Base-by-base conservation (phyloP, 768 basidiomycete species). In the Stropharia rugosoannulata region DNA sequence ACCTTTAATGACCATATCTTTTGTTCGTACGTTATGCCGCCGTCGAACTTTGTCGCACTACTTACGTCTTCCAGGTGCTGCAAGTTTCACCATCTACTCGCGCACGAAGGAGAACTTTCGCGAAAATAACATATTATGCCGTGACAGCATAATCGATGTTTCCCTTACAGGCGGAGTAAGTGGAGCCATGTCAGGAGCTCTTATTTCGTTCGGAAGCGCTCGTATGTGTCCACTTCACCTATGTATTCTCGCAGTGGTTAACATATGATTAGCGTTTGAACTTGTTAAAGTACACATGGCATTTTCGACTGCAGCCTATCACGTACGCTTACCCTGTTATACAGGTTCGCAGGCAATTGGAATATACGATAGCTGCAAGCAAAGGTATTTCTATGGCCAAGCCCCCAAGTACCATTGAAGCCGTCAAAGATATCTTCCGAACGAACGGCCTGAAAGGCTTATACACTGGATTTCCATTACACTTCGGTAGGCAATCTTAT, bases 1-100 rank as follows among this genome's bases (percentile, higher is more conserved):
- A 63, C 95, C 96, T 45, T 82, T 98, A 53, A 79, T 94, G 72
- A 96, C 95, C 8, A 98, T 98, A 63, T 94, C 95, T 5, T 93
- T 96, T 69, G 95, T 98, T 70, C 93, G 96, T 87, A 29, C 46
- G 47, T 32, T 47, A 46, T 48, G 16, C 49, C 54, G 50, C 46
- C 43, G 25, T 54, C 16, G 32, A 16, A 41, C 32, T 49, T 54
- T 49, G 49, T 58, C 35, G 58, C 40, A 38, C 55, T 38, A 16
- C 59, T 19, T 43, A 22, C 29, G 25, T 9, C 38, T 49, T 48
- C 5, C 61, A 94, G 90, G 92, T 60, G 93, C 94, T 29, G 87
- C 91, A 32, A 93, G 90, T 46, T 95, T 97, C 74, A 91, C 90
- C 0, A 94, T 96, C 61, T 95, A 95, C 70, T 90, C 85, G 50